Evolutionary conservation across 768 basidiomycete species (phyloP), one percentile per base, ranked within the genome.

Genomic region (Auriscalpium orientale): DNA sequence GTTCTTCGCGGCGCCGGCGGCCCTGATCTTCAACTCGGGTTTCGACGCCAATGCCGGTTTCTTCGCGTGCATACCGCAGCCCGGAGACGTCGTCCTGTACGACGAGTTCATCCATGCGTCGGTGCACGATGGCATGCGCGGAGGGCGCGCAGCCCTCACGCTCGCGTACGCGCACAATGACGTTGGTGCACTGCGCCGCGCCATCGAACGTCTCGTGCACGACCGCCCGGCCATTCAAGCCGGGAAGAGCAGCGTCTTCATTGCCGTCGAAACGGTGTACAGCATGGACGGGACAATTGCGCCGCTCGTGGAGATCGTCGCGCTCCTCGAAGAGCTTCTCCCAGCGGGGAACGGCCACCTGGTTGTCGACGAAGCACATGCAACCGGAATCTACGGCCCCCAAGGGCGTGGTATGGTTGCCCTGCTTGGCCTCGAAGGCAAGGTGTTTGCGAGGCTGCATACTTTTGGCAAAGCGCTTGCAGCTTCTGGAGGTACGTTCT

Each of bases 221-320:
- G 72, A 74, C 47, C 66, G 69, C n/a, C 65, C 67, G 0, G 70
- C 65, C 38, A 62, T 83, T 15, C 62, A 60, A 54, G 57, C 61
- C 0, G 82, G 81, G 0, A 67, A 71, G 28, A 59, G 60, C 37
- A 84, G 74, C 62, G 70, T 90, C 3, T 97, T 95, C 65, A 69
- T 98, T 12, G 84, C 91, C 0, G 84, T 97, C 8, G 95, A 98
- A 75, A 86, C 83, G 38, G 69, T 98, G 46, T 98, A 98, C 63
- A 90, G 87, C 55, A 98, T 98, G 95, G 95, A 98, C 62, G 95
- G 95, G 13, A 95, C 93, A 28, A 79, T 95, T 57, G 78, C 87
- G 0, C 93, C 92, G 0, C 74, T 98, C 33, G 53, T 53, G 15
- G 79, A 81, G 45, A 84, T 97, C 48, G 79, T 86, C 37, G 77